Base-by-base conservation (phyloP, 2,329 filamentous ascomycete species). In the Calonectria montana region DNA sequence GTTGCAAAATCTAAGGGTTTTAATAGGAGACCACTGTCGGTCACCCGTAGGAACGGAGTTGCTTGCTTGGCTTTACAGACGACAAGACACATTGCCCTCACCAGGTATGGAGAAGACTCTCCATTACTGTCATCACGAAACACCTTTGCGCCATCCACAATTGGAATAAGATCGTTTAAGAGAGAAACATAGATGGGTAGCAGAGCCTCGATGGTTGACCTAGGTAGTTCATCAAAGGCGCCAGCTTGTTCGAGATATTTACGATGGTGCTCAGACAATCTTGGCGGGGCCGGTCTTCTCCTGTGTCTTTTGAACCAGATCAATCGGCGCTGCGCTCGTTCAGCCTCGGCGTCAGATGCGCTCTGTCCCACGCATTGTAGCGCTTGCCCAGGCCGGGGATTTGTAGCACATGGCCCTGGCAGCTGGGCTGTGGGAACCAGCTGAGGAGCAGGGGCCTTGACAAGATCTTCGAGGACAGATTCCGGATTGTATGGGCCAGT, bases 41-140 rank as follows among this genome's bases (percentile, higher is more conserved):
- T 25, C 1, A 80, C 15, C 3, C 72, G 73, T 1, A 80, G 55
- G 35, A 78, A 79, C 2, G 78, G 73, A 23, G 73, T 31, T 9
- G 78, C 78, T 53, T 79, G 78, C 27, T 67, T 68, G 2, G 73
- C 65, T 59, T 80, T 80, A 65, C 78, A 80, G 5, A 70, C 55
- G 16, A 77, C 72, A 5, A 80, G 77, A 35, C 77, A 79, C 2
- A 79, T 72, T n/a, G 76, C 78, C 3, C 70, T 70, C 2, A 79
- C 66, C 0, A 79, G 65, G 29, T 74, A 78, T 0, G 21, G 37
- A 10, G 78, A 80, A 15, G 74, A 55, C 7, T 74, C 55, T 1
- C 76, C 76, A 18, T 73, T 73, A 50, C 71, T 73, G 31, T 67
- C 53, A 55, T 73, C 64, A 12, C 71, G 68, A n/a, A 73, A 61